Evolutionary conservation across 768 basidiomycete species (phyloP).

Genomic region (Ramaria sp.): DNA sequence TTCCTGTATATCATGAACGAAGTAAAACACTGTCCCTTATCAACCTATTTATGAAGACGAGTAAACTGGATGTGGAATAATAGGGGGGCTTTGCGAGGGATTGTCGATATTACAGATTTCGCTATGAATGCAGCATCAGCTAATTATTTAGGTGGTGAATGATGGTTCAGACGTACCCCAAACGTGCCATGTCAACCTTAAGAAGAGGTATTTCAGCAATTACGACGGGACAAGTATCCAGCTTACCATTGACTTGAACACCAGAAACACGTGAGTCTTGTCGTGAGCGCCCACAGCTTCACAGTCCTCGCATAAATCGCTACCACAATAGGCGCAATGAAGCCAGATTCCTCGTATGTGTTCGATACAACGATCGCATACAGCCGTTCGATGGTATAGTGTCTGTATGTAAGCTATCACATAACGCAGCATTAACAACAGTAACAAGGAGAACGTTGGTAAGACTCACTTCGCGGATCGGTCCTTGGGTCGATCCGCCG

Average conservation of each 20-base stretch:
- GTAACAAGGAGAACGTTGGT: background rate
- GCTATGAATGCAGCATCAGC: conserved; percentile 15
- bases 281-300: conserved; percentile 57
- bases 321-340: conserved; percentile 78
- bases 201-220: conserved; percentile 10
- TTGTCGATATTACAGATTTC: conserved; percentile 48
- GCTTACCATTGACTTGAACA: conserved; percentile 73
- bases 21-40: background rate
- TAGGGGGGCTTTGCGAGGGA: conserved; percentile 39
- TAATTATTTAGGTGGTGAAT: background rate
- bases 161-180: conserved; percentile 38
- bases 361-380: conserved; percentile 82
- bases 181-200: conserved; percentile 63
- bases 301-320: conserved; percentile 80
- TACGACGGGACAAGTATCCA: background rate
- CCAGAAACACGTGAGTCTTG: conserved; percentile 71
- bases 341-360: conserved; percentile 84
- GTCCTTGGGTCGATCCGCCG: conserved; percentile 19
- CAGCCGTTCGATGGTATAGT: conserved; percentile 51
- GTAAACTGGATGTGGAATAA: conserved; percentile 57
- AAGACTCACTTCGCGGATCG: conserved; percentile 41
- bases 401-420: conserved; percentile 49
- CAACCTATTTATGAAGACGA: conserved; percentile 16
- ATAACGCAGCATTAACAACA: background rate
- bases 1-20: conserved; percentile 1